Conservation (phyloP, 495 filamentous ascomycete species). For the Hypoxylon fuscum region DNA sequence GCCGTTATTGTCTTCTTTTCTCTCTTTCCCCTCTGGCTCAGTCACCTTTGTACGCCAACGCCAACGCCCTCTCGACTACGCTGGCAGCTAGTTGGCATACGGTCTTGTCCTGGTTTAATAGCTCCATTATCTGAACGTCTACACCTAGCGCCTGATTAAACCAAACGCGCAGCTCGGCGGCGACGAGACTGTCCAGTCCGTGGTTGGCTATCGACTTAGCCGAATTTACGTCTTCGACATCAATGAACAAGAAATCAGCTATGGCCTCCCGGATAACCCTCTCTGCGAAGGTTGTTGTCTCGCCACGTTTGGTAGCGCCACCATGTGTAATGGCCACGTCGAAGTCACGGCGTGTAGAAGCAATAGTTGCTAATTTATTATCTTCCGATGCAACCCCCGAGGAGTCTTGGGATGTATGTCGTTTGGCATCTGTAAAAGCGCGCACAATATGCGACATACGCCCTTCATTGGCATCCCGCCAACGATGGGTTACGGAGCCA, state of each 20-base stretch:
- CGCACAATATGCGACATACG: slow-evolving; percentile 40
- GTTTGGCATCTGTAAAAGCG: slow-evolving; percentile 19
- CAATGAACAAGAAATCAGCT: slow-evolving; percentile 41
- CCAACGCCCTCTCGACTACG: slow-evolving; percentile 1
- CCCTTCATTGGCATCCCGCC: slow-evolving; percentile 37
- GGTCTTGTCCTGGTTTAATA: slow-evolving; percentile 36
- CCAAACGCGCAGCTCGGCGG: slow-evolving; percentile 50
- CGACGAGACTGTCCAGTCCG: slow-evolving; percentile 50
- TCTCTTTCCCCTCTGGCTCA: too few relatives aligned
- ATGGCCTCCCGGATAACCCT: slow-evolving; percentile 23
- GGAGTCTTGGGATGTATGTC: background rate
- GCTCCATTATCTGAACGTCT: slow-evolving; percentile 39
- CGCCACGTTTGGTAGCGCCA: background rate
- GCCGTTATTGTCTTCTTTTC: too few relatives aligned
- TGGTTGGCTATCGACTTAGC: slow-evolving; percentile 38
- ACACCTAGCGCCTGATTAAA: slow-evolving; percentile 29
- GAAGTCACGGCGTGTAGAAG: background rate
- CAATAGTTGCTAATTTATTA: too few relatives aligned
- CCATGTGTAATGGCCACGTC: background rate
- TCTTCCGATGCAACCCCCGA: background rate
- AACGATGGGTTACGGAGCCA: slow-evolving; percentile 23
- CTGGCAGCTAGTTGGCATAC: slow-evolving; percentile 6
- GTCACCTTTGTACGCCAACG: too few relatives aligned
- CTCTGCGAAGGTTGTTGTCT: slow-evolving; percentile 15
- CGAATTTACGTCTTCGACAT: slow-evolving; percentile 25